Evolutionary conservation across 2,329 filamentous ascomycete genomes (phyloP), one percentile per base, ranked within the genome.

Genomic region (Colletotrichum lindemuthianum): DNA sequence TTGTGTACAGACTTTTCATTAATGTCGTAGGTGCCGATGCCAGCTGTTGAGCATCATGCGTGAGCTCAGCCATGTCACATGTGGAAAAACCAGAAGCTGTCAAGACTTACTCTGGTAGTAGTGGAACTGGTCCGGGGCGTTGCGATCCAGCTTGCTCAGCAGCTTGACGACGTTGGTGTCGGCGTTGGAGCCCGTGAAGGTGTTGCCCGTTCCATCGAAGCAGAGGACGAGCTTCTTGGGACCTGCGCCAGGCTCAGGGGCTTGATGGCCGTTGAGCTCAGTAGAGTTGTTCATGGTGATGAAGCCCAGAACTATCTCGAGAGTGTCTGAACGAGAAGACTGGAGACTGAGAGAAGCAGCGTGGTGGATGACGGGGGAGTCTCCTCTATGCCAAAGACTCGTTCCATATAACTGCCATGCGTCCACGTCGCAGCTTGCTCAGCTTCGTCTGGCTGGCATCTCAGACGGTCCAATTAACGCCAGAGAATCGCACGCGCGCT

Each of bases 111-210:
- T 78, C 55, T 84, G 82, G 54, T 84, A 84, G 66, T 84, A 84
- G 60, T 84, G 81, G 51, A 76, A 81, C 59, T 84, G 82, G 16
- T 74, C 66, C 3, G 78, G 75, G 36, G 77, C 69, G 48, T 79
- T 76, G 24, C 81, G 77, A 52, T 85, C 81, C 24, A 86, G 67
- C 72, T 79, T 81, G 53, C 73, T 74, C 43, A 81, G 75, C 9
- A 86, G 73, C 69, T 85, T 86, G 56, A 86, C 79, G 2, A 86
- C 81, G 58, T 86, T 86, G 13, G 82, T 85, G 69, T 86, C 84
- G 5, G 78, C 74, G 63, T 81, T 79, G 47, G 79, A 78, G 8
- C 81, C 80, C 9, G 71, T 80, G 66, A 82, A 83, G 0, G 74
- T 76, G 65, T 82, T 82, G 4, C 81, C 81, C 2, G 81, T 84